Conservation (phyloP, 164 flowering plant species). For the grape (Vitis vinifera) region DNA sequence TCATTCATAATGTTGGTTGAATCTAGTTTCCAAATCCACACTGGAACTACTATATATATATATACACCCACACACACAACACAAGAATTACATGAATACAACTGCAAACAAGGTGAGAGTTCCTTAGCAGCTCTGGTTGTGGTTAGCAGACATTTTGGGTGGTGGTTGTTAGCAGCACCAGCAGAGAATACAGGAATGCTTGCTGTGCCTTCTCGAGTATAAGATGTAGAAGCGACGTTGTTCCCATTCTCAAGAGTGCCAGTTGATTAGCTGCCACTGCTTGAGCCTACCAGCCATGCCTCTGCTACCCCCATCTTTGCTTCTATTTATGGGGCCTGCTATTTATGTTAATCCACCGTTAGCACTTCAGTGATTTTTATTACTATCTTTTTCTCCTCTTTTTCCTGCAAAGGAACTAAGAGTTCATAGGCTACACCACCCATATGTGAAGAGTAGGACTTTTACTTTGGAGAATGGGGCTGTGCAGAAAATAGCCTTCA, state of each 20-base stretch:
- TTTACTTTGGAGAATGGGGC: no score
- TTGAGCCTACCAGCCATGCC: no score
- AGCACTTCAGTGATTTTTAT: no score
- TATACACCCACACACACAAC: no score
- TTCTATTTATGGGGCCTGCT: neutral
- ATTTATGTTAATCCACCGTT: neutral
- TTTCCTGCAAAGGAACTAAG: slow-evolving; percentile 7
- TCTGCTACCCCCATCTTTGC: neutral
- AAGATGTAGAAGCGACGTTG: neutral
- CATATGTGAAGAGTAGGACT: neutral
- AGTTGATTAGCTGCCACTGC: neutral
- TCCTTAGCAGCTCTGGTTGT: neutral
- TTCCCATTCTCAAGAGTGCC: slow-evolving; percentile 8
- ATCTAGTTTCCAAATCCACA: no score
- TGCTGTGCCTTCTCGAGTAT: slow-evolving; percentile 6
- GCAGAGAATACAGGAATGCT: slow-evolving; percentile 11
- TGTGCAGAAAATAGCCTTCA: no score
- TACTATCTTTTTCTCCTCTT: neutral
- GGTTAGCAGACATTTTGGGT: neutral
- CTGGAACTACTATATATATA: no score
- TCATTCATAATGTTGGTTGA: no score
- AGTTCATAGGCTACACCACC: neutral
- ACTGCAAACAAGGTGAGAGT: neutral
- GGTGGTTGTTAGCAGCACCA: slow-evolving; percentile 17
- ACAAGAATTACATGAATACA: neutral